Conservation (phyloP, 2,329 filamentous ascomycete genomes). For the Nectriaceae sp. region DNA sequence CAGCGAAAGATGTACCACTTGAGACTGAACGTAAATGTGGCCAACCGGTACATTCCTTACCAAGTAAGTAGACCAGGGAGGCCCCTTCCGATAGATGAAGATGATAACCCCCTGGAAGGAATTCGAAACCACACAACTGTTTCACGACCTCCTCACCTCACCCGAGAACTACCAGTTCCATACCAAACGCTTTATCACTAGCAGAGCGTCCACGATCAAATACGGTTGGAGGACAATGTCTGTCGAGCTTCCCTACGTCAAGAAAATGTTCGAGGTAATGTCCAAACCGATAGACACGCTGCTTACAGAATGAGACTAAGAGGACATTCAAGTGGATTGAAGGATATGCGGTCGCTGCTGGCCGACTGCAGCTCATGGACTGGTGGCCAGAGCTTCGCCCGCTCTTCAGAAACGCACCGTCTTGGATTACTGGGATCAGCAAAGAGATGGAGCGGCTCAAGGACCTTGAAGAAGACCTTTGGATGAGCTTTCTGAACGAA, state of each 20-base stretch:
- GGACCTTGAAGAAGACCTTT: conserved; percentile 4
- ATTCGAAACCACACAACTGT: conserved; percentile 4
- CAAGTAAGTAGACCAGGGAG: not conserved
- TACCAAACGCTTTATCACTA: conserved; percentile 2
- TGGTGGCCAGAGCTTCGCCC: conserved; percentile 6
- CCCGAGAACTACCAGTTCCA: conserved; percentile 3
- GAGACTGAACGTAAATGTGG: conserved; percentile 4
- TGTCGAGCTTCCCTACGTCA: not conserved
- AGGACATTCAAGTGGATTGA: conserved; percentile 2
- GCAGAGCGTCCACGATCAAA: conserved; percentile 7
- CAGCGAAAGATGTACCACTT: conserved; percentile 10
- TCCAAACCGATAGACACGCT: too few relatives aligned
- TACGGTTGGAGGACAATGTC: conserved; percentile 9
- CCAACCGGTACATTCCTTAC: conserved; percentile 5
- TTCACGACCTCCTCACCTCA: conserved; percentile 1
- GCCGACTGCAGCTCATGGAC: conserved; percentile 6
- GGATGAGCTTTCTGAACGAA: conserved; percentile 4
- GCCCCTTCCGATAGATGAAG: not conserved
- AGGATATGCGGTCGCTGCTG: conserved; percentile 5
- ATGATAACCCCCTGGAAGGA: not conserved
- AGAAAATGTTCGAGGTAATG: conserved; percentile 4
- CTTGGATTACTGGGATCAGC: conserved; percentile 4
- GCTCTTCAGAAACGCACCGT: conserved; percentile 2
- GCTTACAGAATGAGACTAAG: too few relatives aligned
- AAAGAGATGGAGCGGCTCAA: conserved; percentile 6